Conservation (phyloP, 345 rosid genomes). For the Moricandia arvensis region DNA sequence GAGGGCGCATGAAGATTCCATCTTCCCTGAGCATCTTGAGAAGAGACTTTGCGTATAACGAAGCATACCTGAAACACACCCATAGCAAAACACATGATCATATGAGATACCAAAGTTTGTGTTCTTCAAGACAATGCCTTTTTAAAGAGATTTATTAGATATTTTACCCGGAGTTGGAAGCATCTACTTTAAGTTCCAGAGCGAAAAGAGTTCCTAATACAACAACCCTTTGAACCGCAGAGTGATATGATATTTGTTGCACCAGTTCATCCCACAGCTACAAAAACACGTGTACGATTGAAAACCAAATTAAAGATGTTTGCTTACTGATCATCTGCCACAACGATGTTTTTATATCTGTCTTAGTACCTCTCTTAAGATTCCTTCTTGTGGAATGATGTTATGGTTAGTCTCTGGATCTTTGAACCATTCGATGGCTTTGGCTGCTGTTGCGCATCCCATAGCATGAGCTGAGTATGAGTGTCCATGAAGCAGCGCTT, state of each 20-base stretch:
- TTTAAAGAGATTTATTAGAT: no score
- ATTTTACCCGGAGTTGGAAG: no score
- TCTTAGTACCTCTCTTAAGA: slow-evolving; percentile 66
- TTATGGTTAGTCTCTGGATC: slow-evolving; percentile 74
- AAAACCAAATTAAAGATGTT: neutral
- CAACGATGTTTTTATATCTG: no score
- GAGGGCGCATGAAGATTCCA: slow-evolving; percentile 74
- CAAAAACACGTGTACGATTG: no score
- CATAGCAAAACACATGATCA: no score
- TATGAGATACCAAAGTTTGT: neutral
- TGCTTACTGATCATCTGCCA: neutral
- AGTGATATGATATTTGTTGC: no score
- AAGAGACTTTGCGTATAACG: slow-evolving; percentile 61
- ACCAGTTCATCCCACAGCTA: no score
- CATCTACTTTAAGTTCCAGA: no score
- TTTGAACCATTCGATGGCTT: slow-evolving; percentile 80
- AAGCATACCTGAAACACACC: slow-evolving; percentile 60
- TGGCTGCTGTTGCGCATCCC: slow-evolving; percentile 87
- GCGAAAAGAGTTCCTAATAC: no score
- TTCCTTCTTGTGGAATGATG: slow-evolving; percentile 45
- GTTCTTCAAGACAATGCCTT: neutral
- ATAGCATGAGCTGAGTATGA: slow-evolving; percentile 90
- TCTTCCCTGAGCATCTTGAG: slow-evolving; percentile 66
- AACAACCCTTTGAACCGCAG: no score
- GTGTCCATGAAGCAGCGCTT: slow-evolving; percentile 93